A percentile compares a stretch with the other conserved stretches of the same genome.
Conservation (phyloP, 2,329 filamentous ascomycete species). For the Fusarium staphyleae region DNA sequence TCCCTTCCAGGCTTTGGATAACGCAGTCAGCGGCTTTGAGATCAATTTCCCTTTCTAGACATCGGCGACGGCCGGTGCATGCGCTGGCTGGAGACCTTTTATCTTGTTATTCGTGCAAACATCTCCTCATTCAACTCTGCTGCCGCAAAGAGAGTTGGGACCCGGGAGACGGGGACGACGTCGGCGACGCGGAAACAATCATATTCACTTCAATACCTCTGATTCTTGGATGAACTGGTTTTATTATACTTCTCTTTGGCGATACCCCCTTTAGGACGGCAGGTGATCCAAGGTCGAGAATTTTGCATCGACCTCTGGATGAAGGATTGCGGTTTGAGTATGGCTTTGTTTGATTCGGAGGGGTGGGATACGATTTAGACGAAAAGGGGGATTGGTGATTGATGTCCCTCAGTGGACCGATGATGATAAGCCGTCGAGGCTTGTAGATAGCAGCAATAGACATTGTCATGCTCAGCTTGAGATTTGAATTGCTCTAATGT, state of each 20-base stretch:
- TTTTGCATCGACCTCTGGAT: slow-evolving; percentile 11
- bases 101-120: slow-evolving; percentile 34
- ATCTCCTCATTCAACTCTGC: slow-evolving; percentile 39
- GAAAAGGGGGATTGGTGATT: slow-evolving; percentile 41
- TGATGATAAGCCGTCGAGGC: slow-evolving; percentile 33
- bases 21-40: slow-evolving; percentile 35
- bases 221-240: slow-evolving; percentile 35
- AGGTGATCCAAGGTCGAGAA: slow-evolving; percentile 29
- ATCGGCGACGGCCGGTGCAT: slow-evolving; percentile 20
- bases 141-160: slow-evolving; percentile 34
- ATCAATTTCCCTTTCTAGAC: slow-evolving; percentile 28
- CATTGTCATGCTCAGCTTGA: slow-evolving; percentile 22
- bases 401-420: slow-evolving; percentile 29
- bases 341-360: slow-evolving; percentile 41
- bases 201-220: slow-evolving; percentile 37
- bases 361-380: slow-evolving; percentile 38
- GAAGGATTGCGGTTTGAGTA: slow-evolving; percentile 44
- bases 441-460: slow-evolving; percentile 41
- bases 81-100: slow-evolving; percentile 36
- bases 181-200: slow-evolving; percentile 37
- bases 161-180: slow-evolving; percentile 36
- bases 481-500: background rate
- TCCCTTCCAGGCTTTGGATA: slow-evolving; percentile 28
- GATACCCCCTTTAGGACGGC: slow-evolving; percentile 46
- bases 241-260: slow-evolving; percentile 44